phyloP scores from a whole-genome alignment of 169 alveolate genomes.

The Babesia ovata region DNA sequence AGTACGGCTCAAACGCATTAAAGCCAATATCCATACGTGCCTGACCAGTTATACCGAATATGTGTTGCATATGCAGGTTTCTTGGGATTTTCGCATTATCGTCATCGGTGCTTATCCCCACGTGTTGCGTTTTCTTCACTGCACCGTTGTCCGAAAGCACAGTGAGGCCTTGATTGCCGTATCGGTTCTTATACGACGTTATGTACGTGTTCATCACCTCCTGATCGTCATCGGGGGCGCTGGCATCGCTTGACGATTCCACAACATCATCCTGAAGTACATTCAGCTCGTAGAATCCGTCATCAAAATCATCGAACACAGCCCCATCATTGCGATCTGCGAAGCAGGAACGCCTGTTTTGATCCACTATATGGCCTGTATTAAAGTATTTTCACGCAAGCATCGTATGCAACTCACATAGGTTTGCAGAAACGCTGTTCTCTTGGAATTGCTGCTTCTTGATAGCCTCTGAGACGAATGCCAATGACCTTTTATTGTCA shows the following conservation, averaged over 20 bases:
- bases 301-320: slow-evolving; percentile 20
- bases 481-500: background rate
- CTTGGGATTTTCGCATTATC: background rate
- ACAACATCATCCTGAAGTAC: slow-evolving; percentile 5
- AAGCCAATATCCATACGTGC: background rate
- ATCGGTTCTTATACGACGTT: background rate
- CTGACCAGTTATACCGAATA: slow-evolving; percentile 15
- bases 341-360: background rate
- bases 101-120: background rate
- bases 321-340: background rate
- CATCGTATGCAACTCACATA: slow-evolving; percentile 26
- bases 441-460: slow-evolving; percentile 17
- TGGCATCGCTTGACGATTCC: slow-evolving; percentile 1
- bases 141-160: slow-evolving; percentile 8
- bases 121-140: background rate
- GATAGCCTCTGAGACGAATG: background rate
- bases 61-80: background rate
- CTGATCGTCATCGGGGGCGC: background rate
- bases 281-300: slow-evolving; percentile 42
- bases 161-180: slow-evolving; percentile 8
- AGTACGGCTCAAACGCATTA: slow-evolving; percentile 27
- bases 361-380: slow-evolving; percentile 26
- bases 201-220: slow-evolving; percentile 15
- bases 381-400: background rate
- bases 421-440: background rate